Conservation (phyloP, 2,329 filamentous ascomycete genomes). For the Mariannaea sp. region DNA sequence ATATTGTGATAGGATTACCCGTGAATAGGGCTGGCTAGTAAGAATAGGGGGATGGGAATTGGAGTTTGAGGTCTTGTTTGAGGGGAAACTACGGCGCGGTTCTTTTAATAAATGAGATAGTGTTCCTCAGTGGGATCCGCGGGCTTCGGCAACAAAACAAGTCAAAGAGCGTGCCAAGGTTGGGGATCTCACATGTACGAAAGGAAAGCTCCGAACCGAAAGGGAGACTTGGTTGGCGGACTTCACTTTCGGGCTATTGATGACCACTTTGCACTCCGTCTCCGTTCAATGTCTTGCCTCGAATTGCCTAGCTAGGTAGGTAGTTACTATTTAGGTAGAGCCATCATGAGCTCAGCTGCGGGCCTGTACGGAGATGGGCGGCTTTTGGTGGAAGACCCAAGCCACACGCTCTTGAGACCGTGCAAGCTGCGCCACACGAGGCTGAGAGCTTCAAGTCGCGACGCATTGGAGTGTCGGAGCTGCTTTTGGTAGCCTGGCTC, state of each 20-base stretch:
- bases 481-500: constrained; percentile 6
- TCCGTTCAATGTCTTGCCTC: no score
- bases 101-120: neutral
- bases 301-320: no score
- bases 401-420: constrained; percentile 24
- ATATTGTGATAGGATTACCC: constrained; percentile 38
- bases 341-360: constrained; percentile 32
- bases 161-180: constrained; percentile 4
- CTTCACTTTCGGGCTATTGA: no score
- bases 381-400: no score
- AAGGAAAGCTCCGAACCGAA: constrained; percentile 1
- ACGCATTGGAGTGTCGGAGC: constrained; percentile 2
- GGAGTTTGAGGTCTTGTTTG: no score
- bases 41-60: no score
- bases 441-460: constrained; percentile 25
- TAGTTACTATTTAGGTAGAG: no score
- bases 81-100: neutral
- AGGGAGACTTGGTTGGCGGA: constrained; percentile 1
- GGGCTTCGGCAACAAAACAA: neutral
- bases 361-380: constrained; percentile 2
- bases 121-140: neutral
- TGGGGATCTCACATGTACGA: neutral
- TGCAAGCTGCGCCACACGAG: constrained; percentile 32
- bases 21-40: no score
- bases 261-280: no score